Base-by-base conservation (phyloP, 2,329 filamentous ascomycete species). In the Diatrype stigma region DNA sequence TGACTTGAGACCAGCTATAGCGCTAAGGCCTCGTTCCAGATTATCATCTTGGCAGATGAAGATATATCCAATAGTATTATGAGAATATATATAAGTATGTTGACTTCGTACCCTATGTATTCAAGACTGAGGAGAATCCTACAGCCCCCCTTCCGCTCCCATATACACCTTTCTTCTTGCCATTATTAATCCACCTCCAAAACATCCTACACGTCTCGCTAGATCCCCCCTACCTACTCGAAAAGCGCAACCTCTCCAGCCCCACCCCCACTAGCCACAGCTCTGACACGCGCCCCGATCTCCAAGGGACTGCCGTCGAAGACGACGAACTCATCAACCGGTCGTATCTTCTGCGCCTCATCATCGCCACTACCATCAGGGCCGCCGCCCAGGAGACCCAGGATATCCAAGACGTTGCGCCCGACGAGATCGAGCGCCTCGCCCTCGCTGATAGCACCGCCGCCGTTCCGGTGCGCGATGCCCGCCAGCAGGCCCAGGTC, bases 221-320 rank as follows among this genome's bases (percentile, higher is more conserved):
- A 30, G 6, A 5, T 30, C 10, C 26, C 10, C 5, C 26, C 26
- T 30, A 30, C 54, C 26, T 23, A 19, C 46, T 65, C 66, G 65
- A 64, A 79, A 45, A 71, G 56, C 50, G 60, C 70, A 53, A 70
- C 62, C n/a, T n/a, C n/a, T n/a, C n/a, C n/a, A 28, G 61, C 58
- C 8, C 67, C 68, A 23, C 63, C 48, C 5, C 77, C 76, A 48
- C 70, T 71, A 6, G 73, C 75, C 14, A 85, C 76, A 11, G 75
- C 81, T 61, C 74, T 75, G 42, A 86, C 73, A 45, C 77, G 67
- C 6, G 75, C 75, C 4, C 77, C 79, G 61, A 86, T 79, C 58
- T 83, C 75, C 54, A 88, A 61, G 19, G 85, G 85, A 57, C 73
- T 82, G 0, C 83, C 83, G 62, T 87, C 84, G 48, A 75, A 82